A percentile compares a stretch with the other conserved stretches of the same genome.
Conservation (phyloP, 768 basidiomycete genomes). For the Zangia roseola region DNA sequence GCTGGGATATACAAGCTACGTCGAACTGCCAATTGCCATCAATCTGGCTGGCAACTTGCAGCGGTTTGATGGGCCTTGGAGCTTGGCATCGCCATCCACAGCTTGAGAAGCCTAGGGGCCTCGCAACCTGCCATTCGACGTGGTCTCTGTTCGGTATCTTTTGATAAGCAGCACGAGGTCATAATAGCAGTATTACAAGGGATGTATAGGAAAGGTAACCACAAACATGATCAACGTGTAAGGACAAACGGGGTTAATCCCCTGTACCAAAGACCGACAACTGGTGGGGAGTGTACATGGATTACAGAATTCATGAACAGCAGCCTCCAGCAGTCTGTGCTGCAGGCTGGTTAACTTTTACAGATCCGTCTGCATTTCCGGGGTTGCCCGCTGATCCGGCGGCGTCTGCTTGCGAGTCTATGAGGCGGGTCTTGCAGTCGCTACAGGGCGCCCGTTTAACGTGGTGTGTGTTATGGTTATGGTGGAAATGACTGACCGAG, state of each 20-base stretch:
- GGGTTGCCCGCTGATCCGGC: slow-evolving; percentile 37
- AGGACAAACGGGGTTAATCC: slow-evolving; percentile 2
- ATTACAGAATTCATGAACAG: slow-evolving; percentile 41
- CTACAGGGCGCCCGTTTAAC: slow-evolving; percentile 38
- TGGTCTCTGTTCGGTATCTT: not conserved
- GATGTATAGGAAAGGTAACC: slow-evolving; percentile 12
- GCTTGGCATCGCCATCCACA: too few relatives aligned
- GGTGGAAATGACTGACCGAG: slow-evolving; percentile 72
- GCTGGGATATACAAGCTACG: too few relatives aligned
- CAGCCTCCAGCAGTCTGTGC: slow-evolving; percentile 47
- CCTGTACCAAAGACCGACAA: slow-evolving; percentile 2
- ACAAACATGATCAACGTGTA: slow-evolving; percentile 7
- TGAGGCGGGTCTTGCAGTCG: slow-evolving; percentile 96
- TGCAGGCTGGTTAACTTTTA: slow-evolving; percentile 64
- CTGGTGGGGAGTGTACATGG: slow-evolving; percentile 2
- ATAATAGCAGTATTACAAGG: slow-evolving; percentile 19
- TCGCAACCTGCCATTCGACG: too few relatives aligned
- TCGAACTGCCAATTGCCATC: too few relatives aligned
- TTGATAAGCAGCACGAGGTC: slow-evolving; percentile 7
- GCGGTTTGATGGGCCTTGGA: too few relatives aligned
- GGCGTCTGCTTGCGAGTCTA: slow-evolving; percentile 85
- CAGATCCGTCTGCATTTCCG: slow-evolving; percentile 51
- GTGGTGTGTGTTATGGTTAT: not conserved
- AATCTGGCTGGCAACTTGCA: too few relatives aligned
- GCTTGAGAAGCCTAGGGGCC: too few relatives aligned